These are phyloP conservation scores for Cryptococcus deneoformans DNA, from an alignment of 1,284 basidiomycete species.

Conservation along the genomic window DNA sequence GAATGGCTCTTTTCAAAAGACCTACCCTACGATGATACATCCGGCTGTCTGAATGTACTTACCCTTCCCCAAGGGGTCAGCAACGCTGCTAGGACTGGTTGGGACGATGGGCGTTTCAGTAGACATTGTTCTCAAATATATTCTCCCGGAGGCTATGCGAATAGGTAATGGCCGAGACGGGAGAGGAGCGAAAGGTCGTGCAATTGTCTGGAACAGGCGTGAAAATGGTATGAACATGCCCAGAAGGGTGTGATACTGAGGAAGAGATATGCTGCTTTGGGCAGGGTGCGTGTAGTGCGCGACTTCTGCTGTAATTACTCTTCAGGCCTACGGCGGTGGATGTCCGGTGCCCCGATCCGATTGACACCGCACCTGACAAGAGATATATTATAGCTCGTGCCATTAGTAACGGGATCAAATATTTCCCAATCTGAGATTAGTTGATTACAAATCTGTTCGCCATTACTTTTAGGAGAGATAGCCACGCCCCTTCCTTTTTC, in stretches of 20 bases:
- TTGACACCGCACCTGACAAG: too few relatives aligned
- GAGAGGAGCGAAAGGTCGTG: neutral
- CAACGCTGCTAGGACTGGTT: conserved; percentile 31
- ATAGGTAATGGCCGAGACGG: neutral
- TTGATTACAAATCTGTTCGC: too few relatives aligned
- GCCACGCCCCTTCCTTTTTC: too few relatives aligned
- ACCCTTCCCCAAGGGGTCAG: conserved; percentile 65
- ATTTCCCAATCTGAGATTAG: too few relatives aligned
- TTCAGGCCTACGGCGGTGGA: too few relatives aligned
- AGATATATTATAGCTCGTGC: too few relatives aligned
- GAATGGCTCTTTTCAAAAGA: neutral
- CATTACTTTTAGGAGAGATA: too few relatives aligned
- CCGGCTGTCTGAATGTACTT: conserved; percentile 59
- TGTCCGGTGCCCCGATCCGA: too few relatives aligned
- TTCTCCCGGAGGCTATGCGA: neutral
- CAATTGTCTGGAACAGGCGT: too few relatives aligned
- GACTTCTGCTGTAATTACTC: neutral
- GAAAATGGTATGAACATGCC: neutral
- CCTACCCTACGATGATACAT: conserved; percentile 45
- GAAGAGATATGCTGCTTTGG: neutral
- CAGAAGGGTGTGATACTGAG: neutral
- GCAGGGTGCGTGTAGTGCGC: neutral
- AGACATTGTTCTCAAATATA: neutral
- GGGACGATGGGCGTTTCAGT: neutral
- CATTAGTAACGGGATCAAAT: too few relatives aligned